Evolutionary conservation across 2,329 filamentous ascomycete genomes (phyloP).

Genomic region (Biscogniauxia sp.): DNA sequence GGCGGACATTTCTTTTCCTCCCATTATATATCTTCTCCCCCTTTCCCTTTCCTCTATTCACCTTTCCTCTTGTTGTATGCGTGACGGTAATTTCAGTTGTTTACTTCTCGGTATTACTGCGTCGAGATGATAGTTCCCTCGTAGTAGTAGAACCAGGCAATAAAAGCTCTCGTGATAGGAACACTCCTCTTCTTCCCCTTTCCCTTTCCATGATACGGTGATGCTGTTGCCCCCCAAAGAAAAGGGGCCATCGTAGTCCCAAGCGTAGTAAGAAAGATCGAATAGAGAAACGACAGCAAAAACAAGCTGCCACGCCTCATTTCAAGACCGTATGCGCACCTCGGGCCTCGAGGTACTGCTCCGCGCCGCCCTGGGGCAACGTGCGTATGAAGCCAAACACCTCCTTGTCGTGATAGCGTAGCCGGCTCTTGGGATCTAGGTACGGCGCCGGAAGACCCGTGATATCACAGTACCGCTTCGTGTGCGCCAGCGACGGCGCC

Average conservation of each 20-base stretch:
- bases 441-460: conserved; percentile 92
- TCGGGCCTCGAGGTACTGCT: conserved; percentile 85
- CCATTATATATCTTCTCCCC: conserved; percentile 4
- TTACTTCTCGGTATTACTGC: neutral
- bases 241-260: too few species aligned
- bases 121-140: neutral
- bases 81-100: neutral
- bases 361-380: conserved; percentile 77
- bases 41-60: neutral
- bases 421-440: conserved; percentile 87
- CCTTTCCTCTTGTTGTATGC: neutral
- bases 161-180: neutral
- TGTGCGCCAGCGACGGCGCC: conserved; percentile 80
- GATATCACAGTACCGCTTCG: conserved; percentile 92
- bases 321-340: conserved; percentile 93
- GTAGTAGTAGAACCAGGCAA: neutral
- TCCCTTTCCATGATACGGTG: neutral
- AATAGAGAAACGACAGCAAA: too few species aligned
- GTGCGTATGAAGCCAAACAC: conserved; percentile 81
- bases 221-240: too few species aligned
- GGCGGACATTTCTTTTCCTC: conserved; percentile 60
- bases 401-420: conserved; percentile 92
- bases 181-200: neutral
- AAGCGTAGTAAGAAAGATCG: too few species aligned
- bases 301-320: conserved; percentile 44